phyloP scores from a whole-genome alignment of 2,329 filamentous ascomycete genomes.

The Epichloe gansuensis region DNA sequence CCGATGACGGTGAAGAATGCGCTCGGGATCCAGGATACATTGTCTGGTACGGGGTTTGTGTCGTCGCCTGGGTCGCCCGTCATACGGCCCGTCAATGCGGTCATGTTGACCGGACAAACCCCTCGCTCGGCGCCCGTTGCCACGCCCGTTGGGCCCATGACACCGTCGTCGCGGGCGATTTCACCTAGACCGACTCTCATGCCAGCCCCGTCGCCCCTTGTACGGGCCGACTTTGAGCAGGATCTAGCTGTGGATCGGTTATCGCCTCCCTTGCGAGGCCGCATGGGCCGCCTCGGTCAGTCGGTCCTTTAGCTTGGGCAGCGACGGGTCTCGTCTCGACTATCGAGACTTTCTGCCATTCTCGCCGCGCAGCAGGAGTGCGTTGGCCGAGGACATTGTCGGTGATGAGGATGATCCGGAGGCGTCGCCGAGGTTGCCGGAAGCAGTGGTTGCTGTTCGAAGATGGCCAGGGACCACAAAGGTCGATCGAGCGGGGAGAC shows the following conservation, averaged over 20 bases:
- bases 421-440: constrained; percentile 20
- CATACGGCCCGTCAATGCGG: constrained; percentile 17
- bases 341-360: constrained; percentile 25
- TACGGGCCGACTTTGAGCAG: constrained; percentile 25
- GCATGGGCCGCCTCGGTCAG: constrained; percentile 19
- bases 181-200: constrained; percentile 21
- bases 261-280: constrained; percentile 21
- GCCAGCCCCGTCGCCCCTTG: constrained; percentile 19
- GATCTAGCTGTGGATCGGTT: constrained; percentile 26
- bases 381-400: constrained; percentile 7
- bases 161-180: constrained; percentile 15
- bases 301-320: constrained; percentile 24
- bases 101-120: not conserved
- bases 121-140: not conserved
- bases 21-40: constrained; percentile 21
- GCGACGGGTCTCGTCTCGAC: constrained; percentile 18
- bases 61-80: constrained; percentile 20
- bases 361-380: constrained; percentile 23
- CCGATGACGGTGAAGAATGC: constrained; percentile 17
- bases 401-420: constrained; percentile 16
- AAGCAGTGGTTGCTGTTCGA: constrained; percentile 21
- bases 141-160: not conserved
- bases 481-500: constrained; percentile 14
- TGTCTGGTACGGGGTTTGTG: constrained; percentile 3
- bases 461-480: constrained; percentile 11